phyloP scores from a whole-genome alignment of 2,329 filamentous ascomycete genomes.

The Ilyonectria mors-panacis region DNA sequence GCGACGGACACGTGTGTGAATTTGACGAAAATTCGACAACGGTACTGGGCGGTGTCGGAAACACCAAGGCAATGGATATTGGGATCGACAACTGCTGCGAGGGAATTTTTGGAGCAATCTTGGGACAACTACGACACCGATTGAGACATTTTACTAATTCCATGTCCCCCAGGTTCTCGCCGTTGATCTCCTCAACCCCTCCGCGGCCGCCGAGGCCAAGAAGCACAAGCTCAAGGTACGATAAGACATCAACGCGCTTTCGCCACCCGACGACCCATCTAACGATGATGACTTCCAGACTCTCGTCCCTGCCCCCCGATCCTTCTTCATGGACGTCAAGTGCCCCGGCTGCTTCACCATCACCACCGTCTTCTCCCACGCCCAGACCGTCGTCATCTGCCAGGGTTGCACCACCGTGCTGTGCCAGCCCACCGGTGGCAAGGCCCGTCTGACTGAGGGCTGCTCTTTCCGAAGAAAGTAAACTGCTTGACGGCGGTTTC shows the following conservation, averaged over 20 bases:
- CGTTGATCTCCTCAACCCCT: conserved; percentile 99
- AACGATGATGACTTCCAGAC: conserved; percentile 67
- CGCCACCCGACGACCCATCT: conserved; percentile 39
- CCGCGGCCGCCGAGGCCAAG: conserved; percentile 96
- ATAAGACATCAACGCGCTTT: conserved; percentile 34
- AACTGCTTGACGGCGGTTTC: conserved; percentile 66
- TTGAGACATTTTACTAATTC: conserved; percentile 62
- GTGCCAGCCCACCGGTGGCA: conserved; percentile 99
- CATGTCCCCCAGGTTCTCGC: conserved; percentile 88
- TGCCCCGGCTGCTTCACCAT: conserved; percentile 99
- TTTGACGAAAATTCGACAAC: conserved; percentile 38
- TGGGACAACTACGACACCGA: conserved; percentile 34
- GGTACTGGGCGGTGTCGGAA: conserved; percentile 30
- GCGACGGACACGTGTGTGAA: conserved; percentile 37
- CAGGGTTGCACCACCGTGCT: conserved; percentile 99
- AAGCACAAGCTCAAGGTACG: conserved; percentile 99
- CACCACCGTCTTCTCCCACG: conserved; percentile 99
- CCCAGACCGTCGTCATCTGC: conserved; percentile 99
- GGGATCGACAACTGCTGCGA: conserved; percentile 27
- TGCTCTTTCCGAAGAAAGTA: conserved; percentile 99
- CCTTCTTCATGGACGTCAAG: conserved; percentile 99
- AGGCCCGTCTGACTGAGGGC: conserved; percentile 98
- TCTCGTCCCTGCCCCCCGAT: conserved; percentile 95
- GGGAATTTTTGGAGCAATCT: conserved; percentile 31
- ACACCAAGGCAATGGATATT: conserved; percentile 40